phyloP scores from a whole-genome alignment of 1,284 basidiomycete genomes.

The Peniophora sp. region DNA sequence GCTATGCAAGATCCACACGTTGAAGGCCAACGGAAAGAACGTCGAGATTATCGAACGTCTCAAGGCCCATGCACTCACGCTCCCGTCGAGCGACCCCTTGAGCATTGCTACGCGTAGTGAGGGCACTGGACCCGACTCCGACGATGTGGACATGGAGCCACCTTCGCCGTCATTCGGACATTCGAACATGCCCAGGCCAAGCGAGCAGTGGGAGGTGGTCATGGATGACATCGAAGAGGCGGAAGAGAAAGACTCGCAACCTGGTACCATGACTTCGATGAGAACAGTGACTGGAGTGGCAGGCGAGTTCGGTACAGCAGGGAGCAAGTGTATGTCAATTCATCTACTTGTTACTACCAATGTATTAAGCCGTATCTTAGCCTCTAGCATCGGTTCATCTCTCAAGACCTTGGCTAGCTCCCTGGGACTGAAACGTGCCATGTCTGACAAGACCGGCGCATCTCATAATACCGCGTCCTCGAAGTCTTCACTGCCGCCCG shows the following conservation, averaged over 20 bases:
- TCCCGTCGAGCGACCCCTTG: constrained; percentile 45
- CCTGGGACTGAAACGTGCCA: constrained; percentile 52
- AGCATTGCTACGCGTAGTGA: constrained; percentile 44
- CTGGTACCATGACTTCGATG: constrained; percentile 39
- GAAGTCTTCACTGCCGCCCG: constrained; percentile 12
- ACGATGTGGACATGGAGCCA: constrained; percentile 9
- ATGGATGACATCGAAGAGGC: constrained; percentile 68
- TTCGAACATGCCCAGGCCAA: constrained; percentile 38
- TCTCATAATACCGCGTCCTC: constrained; percentile 13
- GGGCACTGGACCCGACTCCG: constrained; percentile 18
- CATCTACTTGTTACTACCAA: constrained; percentile 7
- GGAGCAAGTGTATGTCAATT: constrained; percentile 56
- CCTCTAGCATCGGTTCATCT: constrained; percentile 52
- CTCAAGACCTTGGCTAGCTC: constrained; percentile 64
- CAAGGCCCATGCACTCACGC: constrained; percentile 50
- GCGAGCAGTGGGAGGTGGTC: constrained; percentile 70
- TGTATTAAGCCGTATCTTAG: constrained; percentile 20
- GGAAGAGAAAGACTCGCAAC: constrained; percentile 38
- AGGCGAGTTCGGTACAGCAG: constrained; percentile 59
- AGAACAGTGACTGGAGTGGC: constrained; percentile 27
- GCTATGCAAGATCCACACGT: constrained; percentile 69
- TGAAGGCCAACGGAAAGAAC: constrained; percentile 75
- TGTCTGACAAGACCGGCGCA: constrained; percentile 24
- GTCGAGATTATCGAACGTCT: constrained; percentile 60
- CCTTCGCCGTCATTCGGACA: constrained; percentile 2